A percentile compares a stretch with the other conserved stretches of the same genome.
phyloP scores from a whole-genome alignment of 2,329 filamentous ascomycete genomes.

The Cercospora zeae-maydis region DNA sequence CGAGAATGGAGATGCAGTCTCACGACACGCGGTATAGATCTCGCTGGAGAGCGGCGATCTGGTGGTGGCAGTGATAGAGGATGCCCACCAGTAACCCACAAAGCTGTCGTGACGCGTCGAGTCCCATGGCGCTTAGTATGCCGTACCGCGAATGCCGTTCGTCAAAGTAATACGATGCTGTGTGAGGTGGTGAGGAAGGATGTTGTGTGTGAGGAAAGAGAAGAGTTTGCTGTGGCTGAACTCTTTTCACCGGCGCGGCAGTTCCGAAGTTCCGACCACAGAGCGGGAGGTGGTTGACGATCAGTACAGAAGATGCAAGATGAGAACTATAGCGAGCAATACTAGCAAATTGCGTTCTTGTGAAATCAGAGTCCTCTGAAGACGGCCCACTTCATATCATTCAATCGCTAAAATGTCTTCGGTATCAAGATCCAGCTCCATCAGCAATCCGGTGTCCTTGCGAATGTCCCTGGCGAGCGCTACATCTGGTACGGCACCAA shows the following conservation, averaged over 20 bases:
- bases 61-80: not conserved
- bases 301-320: not conserved
- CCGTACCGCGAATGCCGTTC: not conserved
- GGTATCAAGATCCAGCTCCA: not conserved
- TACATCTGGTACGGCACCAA: not conserved
- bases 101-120: not conserved
- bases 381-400: not conserved
- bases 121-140: not conserved
- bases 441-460: not conserved
- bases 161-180: not conserved
- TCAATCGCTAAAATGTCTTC: not conserved
- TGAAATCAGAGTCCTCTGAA: not conserved
- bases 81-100: not conserved
- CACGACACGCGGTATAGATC: not conserved
- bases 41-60: not conserved
- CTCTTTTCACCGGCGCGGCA: not conserved
- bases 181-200: not conserved
- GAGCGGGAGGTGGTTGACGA: not conserved
- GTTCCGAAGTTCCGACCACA: not conserved
- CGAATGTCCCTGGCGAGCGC: not conserved
- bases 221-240: not conserved
- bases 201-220: no score
- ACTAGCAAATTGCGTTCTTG: not conserved
- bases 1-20: not conserved
- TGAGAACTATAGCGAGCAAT: not conserved